Evolutionary conservation across 2,329 filamentous ascomycete genomes (phyloP).

Genomic region (Pyrenochaeta sp.): DNA sequence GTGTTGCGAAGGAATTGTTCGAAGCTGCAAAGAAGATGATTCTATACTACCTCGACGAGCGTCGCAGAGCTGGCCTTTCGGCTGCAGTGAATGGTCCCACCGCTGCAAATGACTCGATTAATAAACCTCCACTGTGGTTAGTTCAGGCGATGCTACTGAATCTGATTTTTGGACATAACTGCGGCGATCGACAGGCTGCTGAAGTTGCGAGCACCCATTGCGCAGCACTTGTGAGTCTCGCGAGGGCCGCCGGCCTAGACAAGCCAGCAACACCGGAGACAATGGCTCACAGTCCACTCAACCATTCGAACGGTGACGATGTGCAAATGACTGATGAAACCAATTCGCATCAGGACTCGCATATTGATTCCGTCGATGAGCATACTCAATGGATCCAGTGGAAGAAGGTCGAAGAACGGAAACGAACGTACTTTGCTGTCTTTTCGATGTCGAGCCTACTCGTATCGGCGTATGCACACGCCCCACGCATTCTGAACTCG

Average conservation of each 20-base stretch:
- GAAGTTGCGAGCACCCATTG: conserved; percentile 94
- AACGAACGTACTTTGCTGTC: conserved; percentile 89
- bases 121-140: conserved; percentile 87
- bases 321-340: conserved; percentile 64
- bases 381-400: conserved; percentile 86
- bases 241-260: conserved; percentile 83
- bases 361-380: conserved; percentile 61
- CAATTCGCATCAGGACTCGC: conserved; percentile 44
- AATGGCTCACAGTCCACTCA: conserved; percentile 28
- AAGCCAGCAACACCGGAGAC: conserved; percentile 52
- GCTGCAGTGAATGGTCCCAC: conserved; percentile 64
- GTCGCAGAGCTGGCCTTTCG: conserved; percentile 82
- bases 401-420: conserved; percentile 89
- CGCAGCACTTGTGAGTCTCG: conserved; percentile 87
- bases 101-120: conserved; percentile 64
- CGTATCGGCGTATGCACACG: conserved; percentile 91
- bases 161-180: conserved; percentile 94
- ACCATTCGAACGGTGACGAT: conserved; percentile 60
- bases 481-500: conserved; percentile 90
- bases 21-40: conserved; percentile 97
- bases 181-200: conserved; percentile 86
- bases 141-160: conserved; percentile 97
- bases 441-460: conserved; percentile 91
- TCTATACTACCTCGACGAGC: conserved; percentile 88
- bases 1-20: conserved; percentile 83